phyloP scores from a whole-genome alignment of 2,329 filamentous ascomycete species.

The Claviceps sp. region DNA sequence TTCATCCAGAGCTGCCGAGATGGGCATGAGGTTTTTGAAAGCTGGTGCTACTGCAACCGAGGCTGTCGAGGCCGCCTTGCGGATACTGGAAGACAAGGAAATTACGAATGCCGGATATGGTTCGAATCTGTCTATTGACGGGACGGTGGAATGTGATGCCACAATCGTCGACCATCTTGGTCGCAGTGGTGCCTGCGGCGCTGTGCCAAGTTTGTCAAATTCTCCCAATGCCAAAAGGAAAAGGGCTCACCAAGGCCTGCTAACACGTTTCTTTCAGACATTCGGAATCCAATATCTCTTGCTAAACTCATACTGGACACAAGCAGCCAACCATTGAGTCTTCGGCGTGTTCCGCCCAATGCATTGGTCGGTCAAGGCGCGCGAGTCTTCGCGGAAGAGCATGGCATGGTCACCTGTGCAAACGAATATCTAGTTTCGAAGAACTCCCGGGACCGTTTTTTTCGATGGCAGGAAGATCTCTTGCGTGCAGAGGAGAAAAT shows the following conservation, averaged over 20 bases:
- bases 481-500: conserved; percentile 40
- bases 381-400: conserved; percentile 68
- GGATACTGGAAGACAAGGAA: conserved; percentile 78
- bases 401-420: conserved; percentile 59
- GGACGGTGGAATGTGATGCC: conserved; percentile 87
- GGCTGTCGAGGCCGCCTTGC: conserved; percentile 80
- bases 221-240: not conserved
- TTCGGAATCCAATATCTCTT: conserved; percentile 84
- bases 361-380: conserved; percentile 79
- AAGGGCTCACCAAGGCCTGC: no score
- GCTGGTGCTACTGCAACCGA: conserved; percentile 71
- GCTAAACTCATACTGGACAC: conserved; percentile 72
- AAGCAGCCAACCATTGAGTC: conserved; percentile 62
- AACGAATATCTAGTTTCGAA: conserved; percentile 70
- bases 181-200: conserved; percentile 84
- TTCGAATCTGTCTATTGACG: conserved; percentile 85
- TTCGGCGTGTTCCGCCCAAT: conserved; percentile 84
- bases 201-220: conserved; percentile 61
- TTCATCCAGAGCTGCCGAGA: conserved; percentile 57
- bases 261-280: conserved; percentile 38
- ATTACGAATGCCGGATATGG: conserved; percentile 96
- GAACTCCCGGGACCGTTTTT: conserved; percentile 64
- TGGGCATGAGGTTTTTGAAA: conserved; percentile 70
- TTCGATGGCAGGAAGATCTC: conserved; percentile 66
- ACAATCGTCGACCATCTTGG: conserved; percentile 85